Base-by-base conservation (phyloP, 345 rosid species). In the Hirschfeldia incana region DNA sequence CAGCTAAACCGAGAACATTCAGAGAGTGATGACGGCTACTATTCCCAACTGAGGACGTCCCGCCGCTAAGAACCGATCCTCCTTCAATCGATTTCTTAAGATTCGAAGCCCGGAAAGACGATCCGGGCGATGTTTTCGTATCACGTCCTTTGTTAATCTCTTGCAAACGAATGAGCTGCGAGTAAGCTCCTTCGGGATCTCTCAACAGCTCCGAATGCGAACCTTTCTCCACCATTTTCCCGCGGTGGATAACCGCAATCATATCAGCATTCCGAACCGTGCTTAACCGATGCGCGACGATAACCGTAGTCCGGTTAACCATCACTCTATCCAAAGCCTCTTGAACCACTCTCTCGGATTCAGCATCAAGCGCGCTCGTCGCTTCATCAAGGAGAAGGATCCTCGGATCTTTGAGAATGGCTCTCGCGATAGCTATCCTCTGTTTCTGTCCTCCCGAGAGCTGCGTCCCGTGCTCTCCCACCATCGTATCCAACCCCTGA, bases 391-490 rank as follows among this genome's bases (percentile, higher is more conserved):
- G 72, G 9, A 94, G 92, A 65, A 94, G 83, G 11, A 94, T 86
- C 74, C 92, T 39, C 0, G 97, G 97, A 39, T 93, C 85, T 81
- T 91, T 93, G 26, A 91, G 73, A 60, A 91, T 91, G 0, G 97
- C 98, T 78, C 98, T 88, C 0, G 98, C 95, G 17, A 93, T 91
- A 2, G 98, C 98, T 65, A 93, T 83, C 73, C 98, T 88, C 83
- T 94, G 98, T 80, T 94, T 94, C 69, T 94, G 99, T 29, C 99
- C 99, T 9, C 99, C 98, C 0, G 98, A 93, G 57, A 94, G 88
- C 79, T 90, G 98, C 27, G 95, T 88, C 67, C 99, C 97, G 67
- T 90, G 97, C 81, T 94, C 98, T 13, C 98, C 98, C 8, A 88
- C 97, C 96, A 88, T 84, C 2, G 98, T 92, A 70, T 93, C 96